Evolutionary conservation across 768 basidiomycete genomes (phyloP), one percentile per base, ranked within the genome.

Genomic region (Lanmaoa pseudosensibilis): DNA sequence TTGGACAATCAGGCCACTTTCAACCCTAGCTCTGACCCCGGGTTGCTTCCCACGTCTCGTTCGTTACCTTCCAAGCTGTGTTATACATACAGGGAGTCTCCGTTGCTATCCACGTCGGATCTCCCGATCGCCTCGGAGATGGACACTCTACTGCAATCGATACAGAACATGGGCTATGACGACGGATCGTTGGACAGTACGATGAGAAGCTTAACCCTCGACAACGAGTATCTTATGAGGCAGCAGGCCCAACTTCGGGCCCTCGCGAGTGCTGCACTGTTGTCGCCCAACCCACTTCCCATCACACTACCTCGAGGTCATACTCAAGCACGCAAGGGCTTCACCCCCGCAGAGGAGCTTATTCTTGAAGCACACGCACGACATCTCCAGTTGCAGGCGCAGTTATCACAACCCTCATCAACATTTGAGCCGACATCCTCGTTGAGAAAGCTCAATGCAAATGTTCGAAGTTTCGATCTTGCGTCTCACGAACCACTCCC

Each of bases 311-410:
- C 61, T 52, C 69, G 70, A 15, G 60, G 62, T 9, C 71, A 74
- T 43, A 46, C 68, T 16, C 77, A 77, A 39, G 74, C 78, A 7
- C 70, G 73, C 32, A 76, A 80, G 1, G 87, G 87, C 2, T 90
- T 84, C 59, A 90, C 88, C 0, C 76, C 85, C 2, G 76, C 87
- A 0, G 88, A 90, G 66, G 83, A 86, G 68, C 80, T 82, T 58
- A 83, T 89, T 48, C 79, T 90, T 65, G 85, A 79, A 53, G 83
- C 70, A 58, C 85, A 70, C 74, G 78, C 70, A 34, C 61, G 58
- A 57, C 62, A 43, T 23, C 65, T 69, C 34, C 69, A 64, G 30
- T 30, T 61, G 11, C 61, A 62, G 25, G 43, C 55, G 8, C 56
- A 52, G 19, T n/a, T 57, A 34, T 27, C 65, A 8, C 56, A 46